phyloP scores from a whole-genome alignment of 2,329 filamentous ascomycete species.

The Aureobasidium namibiae region DNA sequence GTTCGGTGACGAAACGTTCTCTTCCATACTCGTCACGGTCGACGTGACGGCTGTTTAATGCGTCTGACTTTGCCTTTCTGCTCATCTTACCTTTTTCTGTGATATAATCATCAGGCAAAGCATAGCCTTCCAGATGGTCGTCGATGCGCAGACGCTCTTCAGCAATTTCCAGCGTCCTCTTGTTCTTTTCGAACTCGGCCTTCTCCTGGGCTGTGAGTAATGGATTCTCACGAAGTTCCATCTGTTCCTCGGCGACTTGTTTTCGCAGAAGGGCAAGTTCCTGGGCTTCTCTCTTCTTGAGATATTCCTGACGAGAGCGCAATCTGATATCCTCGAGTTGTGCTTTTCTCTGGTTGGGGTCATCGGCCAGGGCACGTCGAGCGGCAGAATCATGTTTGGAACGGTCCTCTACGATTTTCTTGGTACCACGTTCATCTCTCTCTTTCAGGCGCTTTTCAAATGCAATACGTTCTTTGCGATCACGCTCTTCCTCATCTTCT shows the following conservation, averaged over 20 bases:
- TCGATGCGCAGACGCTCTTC: slow-evolving; percentile 79
- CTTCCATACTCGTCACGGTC: slow-evolving; percentile 81
- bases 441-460: slow-evolving; percentile 68
- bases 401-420: slow-evolving; percentile 53
- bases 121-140: slow-evolving; percentile 85
- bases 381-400: slow-evolving; percentile 48
- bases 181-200: slow-evolving; percentile 80
- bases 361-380: slow-evolving; percentile 56
- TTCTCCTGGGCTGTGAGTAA: slow-evolving; percentile 70
- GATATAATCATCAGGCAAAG: slow-evolving; percentile 90
- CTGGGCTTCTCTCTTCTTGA: slow-evolving; percentile 86
- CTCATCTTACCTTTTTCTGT: slow-evolving; percentile 89
- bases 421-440: slow-evolving; percentile 62
- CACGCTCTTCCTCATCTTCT: slow-evolving; percentile 42
- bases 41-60: slow-evolving; percentile 82
- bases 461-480: slow-evolving; percentile 68
- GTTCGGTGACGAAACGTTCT: slow-evolving; percentile 84
- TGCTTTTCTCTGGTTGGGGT: slow-evolving; percentile 57
- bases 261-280: slow-evolving; percentile 76
- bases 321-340: slow-evolving; percentile 75
- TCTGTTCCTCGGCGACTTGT: slow-evolving; percentile 82
- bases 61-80: slow-evolving; percentile 77
- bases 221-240: slow-evolving; percentile 65
- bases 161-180: slow-evolving; percentile 51
- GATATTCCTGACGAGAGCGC: slow-evolving; percentile 81